A percentile compares a stretch with the other conserved stretches of the same genome.
Conservation (phyloP, 2,329 filamentous ascomycete genomes). For the Fusarium falciforme region DNA sequence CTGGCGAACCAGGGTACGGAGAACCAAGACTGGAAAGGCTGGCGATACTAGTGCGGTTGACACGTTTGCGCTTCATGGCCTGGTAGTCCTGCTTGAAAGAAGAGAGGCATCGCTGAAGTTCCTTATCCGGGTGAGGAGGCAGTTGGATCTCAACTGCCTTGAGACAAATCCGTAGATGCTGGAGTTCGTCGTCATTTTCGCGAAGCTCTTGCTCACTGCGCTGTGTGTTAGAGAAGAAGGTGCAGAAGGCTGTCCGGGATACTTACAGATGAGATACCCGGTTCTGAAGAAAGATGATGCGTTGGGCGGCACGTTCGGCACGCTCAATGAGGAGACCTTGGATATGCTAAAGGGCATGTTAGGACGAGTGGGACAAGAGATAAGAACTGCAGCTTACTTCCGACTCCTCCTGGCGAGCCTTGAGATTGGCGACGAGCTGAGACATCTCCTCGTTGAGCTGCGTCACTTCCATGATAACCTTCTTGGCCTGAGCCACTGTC, state of each 20-base stretch:
- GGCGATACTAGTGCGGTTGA: slow-evolving; percentile 46
- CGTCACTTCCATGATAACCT: slow-evolving; percentile 50
- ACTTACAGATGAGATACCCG: slow-evolving; percentile 68
- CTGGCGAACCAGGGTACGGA: slow-evolving; percentile 40
- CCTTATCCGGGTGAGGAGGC: slow-evolving; percentile 62
- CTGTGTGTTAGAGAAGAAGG: slow-evolving; percentile 18
- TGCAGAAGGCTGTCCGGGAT: too few species aligned
- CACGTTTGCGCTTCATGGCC: slow-evolving; percentile 60
- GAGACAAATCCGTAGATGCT: slow-evolving; percentile 70
- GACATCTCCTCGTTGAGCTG: slow-evolving; percentile 63
- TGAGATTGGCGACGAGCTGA: slow-evolving; percentile 61
- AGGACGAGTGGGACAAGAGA: slow-evolving; percentile 32
- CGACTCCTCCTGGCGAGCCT: slow-evolving; percentile 68
- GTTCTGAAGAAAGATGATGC: slow-evolving; percentile 69
- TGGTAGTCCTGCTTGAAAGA: slow-evolving; percentile 71
- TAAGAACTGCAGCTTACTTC: slow-evolving; percentile 55
- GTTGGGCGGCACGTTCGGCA: slow-evolving; percentile 67
- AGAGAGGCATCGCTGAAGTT: slow-evolving; percentile 68
- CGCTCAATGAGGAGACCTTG: slow-evolving; percentile 69
- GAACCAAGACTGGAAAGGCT: slow-evolving; percentile 45
- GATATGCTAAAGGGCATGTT: slow-evolving; percentile 62
- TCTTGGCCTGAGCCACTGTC: slow-evolving; percentile 50
- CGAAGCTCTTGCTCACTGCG: slow-evolving; percentile 65
- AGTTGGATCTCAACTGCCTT: slow-evolving; percentile 72
- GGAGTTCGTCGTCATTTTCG: slow-evolving; percentile 69